Evolutionary conservation across 306 rosid genomes (phyloP), one percentile per base, ranked within the genome.

Genomic region (Cucurbita pepo): DNA sequence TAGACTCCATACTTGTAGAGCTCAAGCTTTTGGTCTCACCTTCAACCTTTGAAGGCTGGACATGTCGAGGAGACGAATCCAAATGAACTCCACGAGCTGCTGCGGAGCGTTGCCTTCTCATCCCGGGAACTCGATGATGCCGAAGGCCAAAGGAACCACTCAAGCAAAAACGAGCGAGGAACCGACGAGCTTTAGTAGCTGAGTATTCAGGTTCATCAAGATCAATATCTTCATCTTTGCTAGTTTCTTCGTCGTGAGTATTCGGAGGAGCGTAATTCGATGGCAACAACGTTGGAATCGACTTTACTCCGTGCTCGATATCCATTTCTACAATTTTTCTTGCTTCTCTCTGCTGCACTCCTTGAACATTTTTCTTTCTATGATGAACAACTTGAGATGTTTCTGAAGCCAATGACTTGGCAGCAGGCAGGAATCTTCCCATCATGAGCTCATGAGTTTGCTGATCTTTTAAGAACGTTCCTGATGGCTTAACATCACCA

Each of bases 371-470:
- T 56, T 69, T 78, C 79, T 86, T 93, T 76, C 80, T 83, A 69
- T 76, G 71, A 75, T 76, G 71, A 75, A 80, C 74, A 85, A 76
- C 71, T 48, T 81, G 88, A 65, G 87, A 86, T 50, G 83, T 69
- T 50, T 87, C 92, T 58, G 85, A 83, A 81, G 83, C 89, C 87
- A 89, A 78, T 65, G 94, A 96, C 78, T 88, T 86, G 7, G 98
- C 98, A 67, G 98, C 97, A 69, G 89, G 90, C 71, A 94, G 78
- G 81, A 94, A 94, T 56, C 98, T 83, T 60, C 82, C 95, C 77
- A 90, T 90, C 91, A 94, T 94, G 86, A 87, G 85, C 80, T 89
- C 85, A 1, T 79, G 85, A 67, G 86, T 75, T 50, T 77, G 82
- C 71, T 76, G 84, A 78, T 85, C 95, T 7, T 79, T 82, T 7